phyloP scores from a whole-genome alignment of 139 green algal genomes.

The Zygnema cylindricum region DNA sequence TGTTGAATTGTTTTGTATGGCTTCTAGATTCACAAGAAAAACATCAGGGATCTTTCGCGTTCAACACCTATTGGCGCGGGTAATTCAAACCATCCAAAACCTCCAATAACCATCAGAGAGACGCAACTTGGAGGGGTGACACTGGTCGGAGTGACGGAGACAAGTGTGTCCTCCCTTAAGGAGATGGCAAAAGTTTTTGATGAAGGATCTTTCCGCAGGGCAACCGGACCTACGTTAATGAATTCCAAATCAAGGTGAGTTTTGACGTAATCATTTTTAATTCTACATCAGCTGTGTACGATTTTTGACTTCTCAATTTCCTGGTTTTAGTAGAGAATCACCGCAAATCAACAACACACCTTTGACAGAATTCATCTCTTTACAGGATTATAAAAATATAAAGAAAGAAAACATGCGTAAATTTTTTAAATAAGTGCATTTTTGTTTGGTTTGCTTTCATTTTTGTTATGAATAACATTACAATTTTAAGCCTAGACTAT shows the following conservation, averaged over 20 bases:
- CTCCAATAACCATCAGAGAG: constrained; percentile 34
- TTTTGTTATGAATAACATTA: too few relatives aligned
- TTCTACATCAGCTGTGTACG: background rate
- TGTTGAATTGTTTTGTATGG: background rate
- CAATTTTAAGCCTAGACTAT: too few relatives aligned
- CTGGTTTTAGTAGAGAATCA: too few relatives aligned
- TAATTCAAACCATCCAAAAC: background rate
- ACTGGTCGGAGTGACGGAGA: constrained; percentile 68
- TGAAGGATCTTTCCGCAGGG: constrained; percentile 77
- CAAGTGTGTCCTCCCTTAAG: constrained; percentile 74
- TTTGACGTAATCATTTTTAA: background rate
- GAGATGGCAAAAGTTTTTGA: constrained; percentile 86
- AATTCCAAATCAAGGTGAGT: constrained; percentile 76
- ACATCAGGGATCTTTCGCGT: constrained; percentile 57
- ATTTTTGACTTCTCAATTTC: too few relatives aligned
- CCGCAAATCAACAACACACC: too few relatives aligned
- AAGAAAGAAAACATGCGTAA: too few relatives aligned
- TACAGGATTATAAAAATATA: too few relatives aligned
- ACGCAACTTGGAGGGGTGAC: constrained; percentile 52
- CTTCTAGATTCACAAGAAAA: constrained; percentile 61
- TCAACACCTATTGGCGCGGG: background rate
- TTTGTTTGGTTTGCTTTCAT: too few relatives aligned
- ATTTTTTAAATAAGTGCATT: too few relatives aligned
- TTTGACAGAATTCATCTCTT: too few relatives aligned
- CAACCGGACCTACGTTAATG: constrained; percentile 89